Conservation (phyloP, 2,329 filamentous ascomycete species). For the Exophiala mesophila region DNA sequence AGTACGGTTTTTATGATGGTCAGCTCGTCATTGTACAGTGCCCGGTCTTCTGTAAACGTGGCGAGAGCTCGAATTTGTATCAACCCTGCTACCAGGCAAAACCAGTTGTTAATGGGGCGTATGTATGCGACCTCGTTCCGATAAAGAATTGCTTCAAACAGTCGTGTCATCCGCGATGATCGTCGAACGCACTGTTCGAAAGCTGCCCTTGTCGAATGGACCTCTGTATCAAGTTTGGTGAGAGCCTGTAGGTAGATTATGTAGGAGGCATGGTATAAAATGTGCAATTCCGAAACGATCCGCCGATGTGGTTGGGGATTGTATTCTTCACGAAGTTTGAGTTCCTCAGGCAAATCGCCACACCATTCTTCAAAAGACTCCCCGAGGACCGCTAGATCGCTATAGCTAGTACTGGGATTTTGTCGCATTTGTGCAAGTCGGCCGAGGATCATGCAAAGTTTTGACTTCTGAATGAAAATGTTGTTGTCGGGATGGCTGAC, state of each 20-base stretch:
- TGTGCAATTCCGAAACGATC: constrained; percentile 14
- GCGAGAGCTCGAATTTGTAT: constrained; percentile 13
- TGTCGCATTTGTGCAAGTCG: constrained; percentile 10
- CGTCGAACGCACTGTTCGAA: constrained; percentile 13
- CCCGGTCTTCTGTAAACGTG: constrained; percentile 1
- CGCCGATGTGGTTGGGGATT: constrained; percentile 8
- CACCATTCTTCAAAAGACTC: constrained; percentile 7
- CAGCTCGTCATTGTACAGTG: not conserved
- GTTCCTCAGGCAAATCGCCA: constrained; percentile 4
- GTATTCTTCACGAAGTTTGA: constrained; percentile 1
- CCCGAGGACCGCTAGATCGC: constrained; percentile 5
- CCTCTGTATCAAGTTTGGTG: constrained; percentile 10
- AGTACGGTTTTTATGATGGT: not conserved
- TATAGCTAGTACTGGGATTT: constrained; percentile 7
- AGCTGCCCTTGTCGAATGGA: constrained; percentile 5
- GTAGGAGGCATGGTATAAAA: constrained; percentile 12
- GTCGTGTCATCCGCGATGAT: constrained; percentile 8
- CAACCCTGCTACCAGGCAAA: constrained; percentile 11
- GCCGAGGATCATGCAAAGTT: constrained; percentile 88
- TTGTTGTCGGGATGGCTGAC: constrained; percentile 10
- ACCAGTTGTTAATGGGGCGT: constrained; percentile 14
- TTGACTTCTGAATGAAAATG: constrained; percentile 15
- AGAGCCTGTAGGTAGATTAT: constrained; percentile 13
- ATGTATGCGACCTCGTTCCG: constrained; percentile 13
- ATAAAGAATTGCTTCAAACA: constrained; percentile 13